Evolutionary conservation across 2,329 filamentous ascomycete genomes (phyloP).

Genomic region (Pseudogymnoascus sp.): DNA sequence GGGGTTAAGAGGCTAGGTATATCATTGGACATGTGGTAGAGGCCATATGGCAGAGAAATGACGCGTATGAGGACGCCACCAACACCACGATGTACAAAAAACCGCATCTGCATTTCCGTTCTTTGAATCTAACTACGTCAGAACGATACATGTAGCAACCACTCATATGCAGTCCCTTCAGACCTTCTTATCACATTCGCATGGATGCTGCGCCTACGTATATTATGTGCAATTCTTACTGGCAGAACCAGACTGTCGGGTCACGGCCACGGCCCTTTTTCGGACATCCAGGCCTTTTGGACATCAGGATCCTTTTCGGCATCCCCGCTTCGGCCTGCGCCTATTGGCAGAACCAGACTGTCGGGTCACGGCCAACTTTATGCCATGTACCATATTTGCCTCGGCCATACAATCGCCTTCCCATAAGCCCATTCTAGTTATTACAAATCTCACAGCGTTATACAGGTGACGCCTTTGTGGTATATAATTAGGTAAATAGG

Average conservation of each 20-base stretch:
- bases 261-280: background rate
- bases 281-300: too few species aligned
- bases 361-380: background rate
- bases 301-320: background rate
- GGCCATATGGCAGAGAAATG: too few species aligned
- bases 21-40: too few species aligned
- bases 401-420: too few species aligned
- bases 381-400: background rate
- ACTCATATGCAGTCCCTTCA: background rate
- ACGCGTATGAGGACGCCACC: background rate
- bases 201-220: background rate
- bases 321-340: background rate
- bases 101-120: background rate
- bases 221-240: too few species aligned
- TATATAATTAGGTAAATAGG: too few species aligned
- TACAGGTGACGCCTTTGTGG: too few species aligned
- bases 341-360: background rate
- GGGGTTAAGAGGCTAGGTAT: too few species aligned
- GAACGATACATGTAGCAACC: background rate
- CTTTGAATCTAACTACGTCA: background rate
- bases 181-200: background rate
- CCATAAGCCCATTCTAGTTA: too few species aligned
- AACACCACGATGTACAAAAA: background rate
- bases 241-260: background rate
- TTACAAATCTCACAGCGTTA: too few species aligned